Conservation (phyloP, 2,329 filamentous ascomycete genomes). For the Colletotrichum godetiae region DNA sequence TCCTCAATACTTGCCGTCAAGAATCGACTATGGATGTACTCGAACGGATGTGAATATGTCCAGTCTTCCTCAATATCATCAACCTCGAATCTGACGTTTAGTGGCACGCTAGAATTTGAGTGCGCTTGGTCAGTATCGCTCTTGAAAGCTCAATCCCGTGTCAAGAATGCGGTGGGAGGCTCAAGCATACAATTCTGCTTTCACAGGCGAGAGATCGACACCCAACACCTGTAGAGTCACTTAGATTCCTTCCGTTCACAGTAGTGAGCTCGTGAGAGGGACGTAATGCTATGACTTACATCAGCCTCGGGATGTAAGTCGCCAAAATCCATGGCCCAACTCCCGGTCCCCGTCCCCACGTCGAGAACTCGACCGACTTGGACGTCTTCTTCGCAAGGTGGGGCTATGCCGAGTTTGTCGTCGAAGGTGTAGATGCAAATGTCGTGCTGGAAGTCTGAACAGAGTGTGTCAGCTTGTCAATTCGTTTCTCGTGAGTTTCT, state of each 20-base stretch:
- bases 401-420: not conserved
- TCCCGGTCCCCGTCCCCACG: conserved; percentile 58
- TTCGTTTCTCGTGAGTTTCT: not conserved
- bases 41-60: conserved; percentile 60
- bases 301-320: conserved; percentile 43
- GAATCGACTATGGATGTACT: conserved; percentile 65
- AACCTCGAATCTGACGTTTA: conserved; percentile 65
- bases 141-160: too few relatives aligned
- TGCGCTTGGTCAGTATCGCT: not conserved
- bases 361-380: conserved; percentile 48
- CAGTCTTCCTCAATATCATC: conserved; percentile 67
- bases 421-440: not conserved
- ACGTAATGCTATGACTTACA: not conserved
- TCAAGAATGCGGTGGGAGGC: too few relatives aligned
- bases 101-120: conserved; percentile 52
- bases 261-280: too few relatives aligned
- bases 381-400: not conserved
- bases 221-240: not conserved
- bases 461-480: not conserved
- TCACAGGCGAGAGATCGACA: not conserved
- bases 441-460: not conserved
- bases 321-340: conserved; percentile 57
- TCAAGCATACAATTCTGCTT: not conserved
- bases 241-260: not conserved
- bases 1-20: conserved; percentile 62